Percentiles rank a stretch among this genome's conserved stretches.
These are phyloP conservation scores for Solanum aculeatissimum DNA, from an alignment of 305 asterid species.

Conservation along the genomic window DNA sequence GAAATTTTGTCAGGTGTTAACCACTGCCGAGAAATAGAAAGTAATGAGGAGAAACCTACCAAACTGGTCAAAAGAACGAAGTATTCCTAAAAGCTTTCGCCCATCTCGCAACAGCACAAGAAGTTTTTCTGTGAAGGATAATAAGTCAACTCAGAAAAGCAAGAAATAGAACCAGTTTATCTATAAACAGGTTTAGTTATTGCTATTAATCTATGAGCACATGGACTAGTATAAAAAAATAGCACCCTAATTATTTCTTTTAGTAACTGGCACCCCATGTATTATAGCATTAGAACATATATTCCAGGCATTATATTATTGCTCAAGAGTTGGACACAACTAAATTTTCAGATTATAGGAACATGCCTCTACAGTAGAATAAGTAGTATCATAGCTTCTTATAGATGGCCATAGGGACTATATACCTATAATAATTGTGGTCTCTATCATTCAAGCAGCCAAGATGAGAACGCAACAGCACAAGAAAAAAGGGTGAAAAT, in stretches of 20 bases:
- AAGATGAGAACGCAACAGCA: not conserved
- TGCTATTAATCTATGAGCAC: not conserved
- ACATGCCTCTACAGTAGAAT: not conserved
- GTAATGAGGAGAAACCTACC: conserved; percentile 31
- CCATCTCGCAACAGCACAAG: conserved; percentile 92
- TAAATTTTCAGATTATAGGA: not conserved
- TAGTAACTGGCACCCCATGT: not conserved
- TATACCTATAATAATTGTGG: not conserved
- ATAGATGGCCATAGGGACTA: not conserved
- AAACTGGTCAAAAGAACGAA: conserved; percentile 96
- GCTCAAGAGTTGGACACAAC: not conserved
- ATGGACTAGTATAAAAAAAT: not conserved
- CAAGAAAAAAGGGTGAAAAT: not conserved
- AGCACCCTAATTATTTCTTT: not conserved
- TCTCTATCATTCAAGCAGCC: not conserved
- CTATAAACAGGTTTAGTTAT: not conserved
- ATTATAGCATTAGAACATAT: not conserved
- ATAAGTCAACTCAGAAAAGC: not conserved
- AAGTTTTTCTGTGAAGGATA: conserved; percentile 59
- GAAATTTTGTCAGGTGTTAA: conserved; percentile 1
- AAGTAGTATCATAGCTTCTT: not conserved
- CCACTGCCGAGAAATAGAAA: not conserved
- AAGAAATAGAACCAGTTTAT: not conserved
- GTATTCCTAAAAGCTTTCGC: conserved; percentile 77
- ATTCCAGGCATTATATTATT: not conserved